These are phyloP conservation scores for Ramalina intermedia DNA, from an alignment of 495 filamentous ascomycete species.

Conservation along the genomic window DNA sequence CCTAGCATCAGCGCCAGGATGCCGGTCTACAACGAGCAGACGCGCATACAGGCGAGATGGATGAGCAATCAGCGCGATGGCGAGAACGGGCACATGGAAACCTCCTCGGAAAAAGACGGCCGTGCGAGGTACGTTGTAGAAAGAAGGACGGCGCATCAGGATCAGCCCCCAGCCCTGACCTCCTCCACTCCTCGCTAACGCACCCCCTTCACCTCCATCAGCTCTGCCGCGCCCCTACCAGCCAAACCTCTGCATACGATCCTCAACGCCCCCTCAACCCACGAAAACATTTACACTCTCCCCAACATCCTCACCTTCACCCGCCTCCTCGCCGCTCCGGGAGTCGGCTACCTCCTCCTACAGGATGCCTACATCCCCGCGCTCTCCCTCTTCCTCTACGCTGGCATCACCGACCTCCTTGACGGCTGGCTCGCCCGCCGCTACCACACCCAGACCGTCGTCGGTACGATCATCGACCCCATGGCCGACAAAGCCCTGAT, in stretches of 20 bases:
- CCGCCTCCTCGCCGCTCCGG: conserved; percentile 67
- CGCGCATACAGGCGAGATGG: too few relatives aligned
- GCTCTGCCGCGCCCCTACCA: background rate
- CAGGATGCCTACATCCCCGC: conserved; percentile 65
- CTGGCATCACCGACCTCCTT: conserved; percentile 77
- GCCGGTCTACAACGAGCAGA: too few relatives aligned
- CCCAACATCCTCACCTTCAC: conserved; percentile 87
- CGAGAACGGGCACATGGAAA: too few relatives aligned
- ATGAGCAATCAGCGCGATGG: too few relatives aligned
- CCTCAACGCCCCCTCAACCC: conserved; percentile 38
- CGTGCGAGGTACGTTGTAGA: too few relatives aligned
- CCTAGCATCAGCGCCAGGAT: too few relatives aligned
- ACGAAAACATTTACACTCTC: conserved; percentile 91
- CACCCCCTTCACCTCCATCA: background rate
- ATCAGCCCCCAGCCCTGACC: too few relatives aligned
- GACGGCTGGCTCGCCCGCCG: conserved; percentile 85
- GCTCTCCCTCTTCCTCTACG: conserved; percentile 76
- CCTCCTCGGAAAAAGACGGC: too few relatives aligned
- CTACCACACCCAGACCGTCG: conserved; percentile 81
- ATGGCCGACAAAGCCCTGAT: conserved; percentile 95
- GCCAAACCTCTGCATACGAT: conserved; percentile 26
- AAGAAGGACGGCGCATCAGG: too few relatives aligned
- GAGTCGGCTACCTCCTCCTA: conserved; percentile 80
- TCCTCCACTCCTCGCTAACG: background rate
- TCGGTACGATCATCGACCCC: conserved; percentile 91